Base-by-base conservation (phyloP, 2,329 filamentous ascomycete species). In the Beauveria medogensis region DNA sequence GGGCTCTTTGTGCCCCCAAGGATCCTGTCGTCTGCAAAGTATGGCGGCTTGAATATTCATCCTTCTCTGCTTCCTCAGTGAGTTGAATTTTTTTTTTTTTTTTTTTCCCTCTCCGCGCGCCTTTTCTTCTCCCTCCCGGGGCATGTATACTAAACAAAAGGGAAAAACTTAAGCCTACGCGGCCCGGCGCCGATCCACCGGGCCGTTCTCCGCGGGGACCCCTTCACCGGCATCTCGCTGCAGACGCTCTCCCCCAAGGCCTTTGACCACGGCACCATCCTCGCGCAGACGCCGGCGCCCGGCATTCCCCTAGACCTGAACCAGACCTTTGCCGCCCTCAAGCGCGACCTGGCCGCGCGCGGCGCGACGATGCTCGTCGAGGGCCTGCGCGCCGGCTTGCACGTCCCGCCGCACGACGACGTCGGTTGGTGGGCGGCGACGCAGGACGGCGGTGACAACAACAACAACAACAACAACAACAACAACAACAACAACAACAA, bases 41-140 rank as follows among this genome's bases (percentile, higher is more conserved):
- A 95, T 74, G 92, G 92, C 48, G 94, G 94, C 0, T 76, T 99
- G 3, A 99, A 99, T 73, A 82, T 99, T 2, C 94, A 99, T 69
- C 94, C 94, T 1, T 97, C 93, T 0, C 75, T 97, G 30, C 82
- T 99, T 16, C 93, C 92, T 4, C 88, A 94, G 86, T 90, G 78
- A 66, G 78, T 28, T 8, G 5, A 28, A 8, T 7, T 6, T 7
- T 48, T 28, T 18, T 8, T 4, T 4, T 24, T 24, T 3, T 24
- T 24, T 24, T n/a, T 24, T 4, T 3, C 24, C 24, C 24, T 24
- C 24, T 24, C 24, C 24, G 4, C 30, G 24, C 12, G 16, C 37
- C 20, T 26, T 28, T 44, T 22, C n/a, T 48, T 40, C 7, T 1
- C 18, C 16, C 9, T 5, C 18, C 24, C 22, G 22, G n/a, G 18